phyloP scores from a whole-genome alignment of 106 monocot genomes.

The Acanthochlamys bracteata region DNA sequence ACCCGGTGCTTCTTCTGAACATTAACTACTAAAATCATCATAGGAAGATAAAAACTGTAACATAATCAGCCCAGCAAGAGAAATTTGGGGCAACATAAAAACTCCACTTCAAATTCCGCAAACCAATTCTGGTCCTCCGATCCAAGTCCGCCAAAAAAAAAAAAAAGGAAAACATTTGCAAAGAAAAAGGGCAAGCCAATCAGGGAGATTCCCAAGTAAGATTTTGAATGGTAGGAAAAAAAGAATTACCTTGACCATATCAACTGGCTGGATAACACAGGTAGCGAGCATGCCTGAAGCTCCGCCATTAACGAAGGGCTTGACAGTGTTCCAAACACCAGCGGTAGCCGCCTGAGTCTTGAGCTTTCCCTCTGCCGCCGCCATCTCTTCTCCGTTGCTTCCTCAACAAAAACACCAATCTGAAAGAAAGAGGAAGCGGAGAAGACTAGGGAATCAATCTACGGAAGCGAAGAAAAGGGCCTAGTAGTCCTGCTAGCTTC shows the following conservation, averaged over 20 bases:
- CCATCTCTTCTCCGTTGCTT: background rate
- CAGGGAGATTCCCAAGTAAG: background rate
- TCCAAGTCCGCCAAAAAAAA: background rate
- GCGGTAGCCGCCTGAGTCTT: slow-evolving; percentile 3
- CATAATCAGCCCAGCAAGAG: too few species aligned
- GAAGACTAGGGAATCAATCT: background rate
- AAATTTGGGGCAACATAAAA: too few species aligned
- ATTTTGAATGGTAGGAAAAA: background rate
- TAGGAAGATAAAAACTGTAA: too few species aligned
- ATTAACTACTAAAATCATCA: too few species aligned
- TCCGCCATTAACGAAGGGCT: slow-evolving; percentile 90
- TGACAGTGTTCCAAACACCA: slow-evolving; percentile 55
- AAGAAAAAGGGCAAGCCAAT: background rate
- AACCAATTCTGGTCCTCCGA: background rate
- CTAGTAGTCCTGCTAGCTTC: too few species aligned
- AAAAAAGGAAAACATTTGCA: background rate
- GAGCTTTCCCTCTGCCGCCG: slow-evolving; percentile 4
- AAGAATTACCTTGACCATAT: slow-evolving; percentile 72
- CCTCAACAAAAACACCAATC: background rate
- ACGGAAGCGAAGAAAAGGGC: background rate
- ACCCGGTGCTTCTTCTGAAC: too few species aligned
- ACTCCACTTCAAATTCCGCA: too few species aligned
- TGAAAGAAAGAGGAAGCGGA: background rate
- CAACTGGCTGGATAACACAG: slow-evolving; percentile 91
- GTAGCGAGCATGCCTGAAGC: slow-evolving; percentile 92